A percentile compares a stretch with the other conserved stretches of the same genome.
Conservation (phyloP, 306 rosid species). For the Quercus aquifolioides region DNA sequence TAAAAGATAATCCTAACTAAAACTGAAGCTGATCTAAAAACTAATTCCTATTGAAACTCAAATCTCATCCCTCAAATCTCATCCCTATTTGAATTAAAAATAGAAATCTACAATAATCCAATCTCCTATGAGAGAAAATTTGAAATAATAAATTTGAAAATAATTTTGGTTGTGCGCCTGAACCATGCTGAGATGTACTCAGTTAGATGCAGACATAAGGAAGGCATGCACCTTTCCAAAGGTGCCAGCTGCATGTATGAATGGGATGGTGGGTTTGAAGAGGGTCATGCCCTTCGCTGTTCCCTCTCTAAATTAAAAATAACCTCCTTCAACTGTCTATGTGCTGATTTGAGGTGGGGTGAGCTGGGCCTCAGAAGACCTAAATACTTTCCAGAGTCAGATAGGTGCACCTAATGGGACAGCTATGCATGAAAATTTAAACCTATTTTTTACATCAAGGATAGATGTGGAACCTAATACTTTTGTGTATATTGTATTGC, state of each 20-base stretch:
- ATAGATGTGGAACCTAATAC: neutral
- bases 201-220: neutral
- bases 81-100: too few species aligned
- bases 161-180: too few species aligned
- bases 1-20: too few species aligned
- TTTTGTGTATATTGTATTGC: too few species aligned
- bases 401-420: neutral
- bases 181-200: neutral
- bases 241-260: neutral
- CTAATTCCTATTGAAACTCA: too few species aligned
- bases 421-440: neutral
- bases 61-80: too few species aligned
- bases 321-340: neutral
- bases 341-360: neutral
- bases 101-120: too few species aligned
- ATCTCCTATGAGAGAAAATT: too few species aligned
- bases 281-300: neutral
- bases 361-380: too few species aligned
- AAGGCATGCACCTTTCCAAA: neutral
- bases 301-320: neutral
- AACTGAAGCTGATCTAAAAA: too few species aligned
- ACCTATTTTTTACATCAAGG: neutral
- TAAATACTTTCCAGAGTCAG: too few species aligned
- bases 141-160: too few species aligned
- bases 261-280: neutral